Conservation (phyloP, 1,284 basidiomycete genomes). For the Leccinum pachyderme region DNA sequence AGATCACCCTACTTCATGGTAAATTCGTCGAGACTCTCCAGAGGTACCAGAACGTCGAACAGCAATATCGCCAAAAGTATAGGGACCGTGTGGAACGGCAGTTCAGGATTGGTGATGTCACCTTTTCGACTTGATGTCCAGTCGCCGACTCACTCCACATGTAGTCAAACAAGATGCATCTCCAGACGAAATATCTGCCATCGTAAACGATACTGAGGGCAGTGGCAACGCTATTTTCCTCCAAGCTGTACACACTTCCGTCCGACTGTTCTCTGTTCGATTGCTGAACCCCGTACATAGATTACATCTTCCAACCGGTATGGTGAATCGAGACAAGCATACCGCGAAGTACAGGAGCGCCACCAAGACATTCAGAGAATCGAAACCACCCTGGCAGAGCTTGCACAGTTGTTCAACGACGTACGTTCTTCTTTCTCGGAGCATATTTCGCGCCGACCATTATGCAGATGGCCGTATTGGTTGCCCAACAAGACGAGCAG, state of each 20-base stretch:
- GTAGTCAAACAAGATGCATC: conserved; percentile 89
- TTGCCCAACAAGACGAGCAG: conserved; percentile 78
- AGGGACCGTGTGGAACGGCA: conserved; percentile 86
- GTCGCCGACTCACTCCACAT: background rate
- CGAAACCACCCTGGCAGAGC: conserved; percentile 83
- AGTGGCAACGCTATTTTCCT: conserved; percentile 75
- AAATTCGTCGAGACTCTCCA: conserved; percentile 72
- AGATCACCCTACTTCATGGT: conserved; percentile 55
- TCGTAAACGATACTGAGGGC: conserved; percentile 67
- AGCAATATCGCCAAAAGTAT: conserved; percentile 80
- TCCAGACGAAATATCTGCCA: conserved; percentile 75
- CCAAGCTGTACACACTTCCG: conserved; percentile 65
- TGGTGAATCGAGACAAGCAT: conserved; percentile 80
- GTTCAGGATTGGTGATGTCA: conserved; percentile 73
- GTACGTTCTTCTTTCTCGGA: conserved; percentile 31
- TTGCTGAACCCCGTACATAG: conserved; percentile 31
- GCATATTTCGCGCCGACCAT: conserved; percentile 3
- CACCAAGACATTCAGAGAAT: conserved; percentile 88
- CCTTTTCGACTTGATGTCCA: background rate
- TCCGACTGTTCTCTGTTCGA: background rate
- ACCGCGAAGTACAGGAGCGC: conserved; percentile 88
- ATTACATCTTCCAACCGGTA: conserved; percentile 76
- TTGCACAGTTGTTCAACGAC: conserved; percentile 88
- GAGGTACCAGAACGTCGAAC: conserved; percentile 82
- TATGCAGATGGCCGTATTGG: conserved; percentile 70